Percentiles rank a stretch among this genome's conserved stretches.
Evolutionary conservation across 371 early-diverging fungal genomes (phyloP).

Genomic region (Choanephora cucurbitarum): DNA sequence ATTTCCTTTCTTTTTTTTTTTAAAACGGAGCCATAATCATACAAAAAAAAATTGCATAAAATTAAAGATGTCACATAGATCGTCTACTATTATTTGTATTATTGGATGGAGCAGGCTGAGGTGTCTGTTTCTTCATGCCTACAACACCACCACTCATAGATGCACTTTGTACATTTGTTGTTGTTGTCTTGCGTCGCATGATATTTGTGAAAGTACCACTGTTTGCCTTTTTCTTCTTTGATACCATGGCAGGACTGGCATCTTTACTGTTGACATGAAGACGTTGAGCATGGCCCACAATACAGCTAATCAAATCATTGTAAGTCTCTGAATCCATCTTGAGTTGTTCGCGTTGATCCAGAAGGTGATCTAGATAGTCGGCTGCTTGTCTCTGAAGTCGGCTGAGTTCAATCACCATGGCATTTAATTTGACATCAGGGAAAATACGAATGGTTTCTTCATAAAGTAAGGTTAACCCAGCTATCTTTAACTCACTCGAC

Average conservation of each 20-base stretch:
- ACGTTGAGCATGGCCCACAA: conserved; percentile 72
- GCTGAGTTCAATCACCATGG: conserved; percentile 54
- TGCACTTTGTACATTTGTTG: conserved; percentile 23
- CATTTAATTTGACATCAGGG: conserved; percentile 58
- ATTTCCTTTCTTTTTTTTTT: too few species aligned
- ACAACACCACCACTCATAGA: conserved; percentile 57
- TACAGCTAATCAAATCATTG: conserved; percentile 82
- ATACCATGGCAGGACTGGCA: conserved; percentile 55
- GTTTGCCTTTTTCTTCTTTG: conserved; percentile 45
- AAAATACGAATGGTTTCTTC: conserved; percentile 63
- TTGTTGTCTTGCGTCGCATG: conserved; percentile 35
- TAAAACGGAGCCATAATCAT: too few species aligned
- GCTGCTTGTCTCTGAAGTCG: conserved; percentile 62
- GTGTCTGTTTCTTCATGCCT: conserved; percentile 29
- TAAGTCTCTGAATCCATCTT: conserved; percentile 89
- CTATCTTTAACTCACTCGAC: too few species aligned
- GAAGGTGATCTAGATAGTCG: conserved; percentile 65
- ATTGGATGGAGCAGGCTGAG: conserved; percentile 21
- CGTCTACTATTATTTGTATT: conserved; percentile 28
- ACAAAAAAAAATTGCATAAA: too few species aligned
- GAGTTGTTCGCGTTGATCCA: conserved; percentile 82
- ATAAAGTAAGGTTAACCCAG: background rate
- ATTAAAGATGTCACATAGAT: too few species aligned
- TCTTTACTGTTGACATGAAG: conserved; percentile 51
- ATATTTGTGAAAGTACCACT: conserved; percentile 26